Base-by-base conservation (phyloP, 768 basidiomycete species). In the Boletus rubescentipes region DNA sequence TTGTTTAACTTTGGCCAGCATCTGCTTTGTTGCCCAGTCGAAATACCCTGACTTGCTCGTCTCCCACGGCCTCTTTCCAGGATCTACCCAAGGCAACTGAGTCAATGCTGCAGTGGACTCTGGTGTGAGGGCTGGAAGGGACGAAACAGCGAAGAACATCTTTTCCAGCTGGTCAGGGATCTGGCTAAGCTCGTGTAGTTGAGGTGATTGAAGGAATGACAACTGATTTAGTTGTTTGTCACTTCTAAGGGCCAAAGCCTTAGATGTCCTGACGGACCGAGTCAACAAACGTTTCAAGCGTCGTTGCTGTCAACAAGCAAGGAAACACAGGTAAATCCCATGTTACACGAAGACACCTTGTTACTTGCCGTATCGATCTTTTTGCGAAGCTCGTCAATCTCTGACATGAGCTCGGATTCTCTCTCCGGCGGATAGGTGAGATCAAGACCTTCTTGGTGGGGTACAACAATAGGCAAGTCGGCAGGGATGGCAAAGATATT, bases 401-500 rank as follows among this genome's bases (percentile, higher is more conserved):
- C 84, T 10, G 83, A 79, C 60, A 85, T 73, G 23, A 91, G 70
- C 54, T 81, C 82, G 31, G 79, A 77, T 61, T 87, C 81, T 48
- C 76, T 75, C 56, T 83, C 80, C n/a, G 78, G 73, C 0, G 81
- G 79, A 30, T 76, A 67, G 3, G 80, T 79, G 49, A 95, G 76
- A 69, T 93, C 81, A 30, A 93, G 72, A 1, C 82, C 81, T 47
- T 79, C 78, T 52, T 95, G 93, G 63, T 91, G 90, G 3, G 88
- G 88, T 5, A 85, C 77, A 14, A 92, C 83, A 31, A 92, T 73
- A 0, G 85, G 85, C 32, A 91, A 63, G 55, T 85, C 83, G 3
- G 80, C 75, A 0, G 86, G 82, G 15, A 93, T 79, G 47, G 84
- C 81, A 62, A 96, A 96, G 52, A 93, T 88, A 70, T 96, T 97